Percentiles rank a stretch among this genome's conserved stretches.
phyloP scores from a whole-genome alignment of 2,329 filamentous ascomycete genomes.

The Paracorniculantispora psalliotae region DNA sequence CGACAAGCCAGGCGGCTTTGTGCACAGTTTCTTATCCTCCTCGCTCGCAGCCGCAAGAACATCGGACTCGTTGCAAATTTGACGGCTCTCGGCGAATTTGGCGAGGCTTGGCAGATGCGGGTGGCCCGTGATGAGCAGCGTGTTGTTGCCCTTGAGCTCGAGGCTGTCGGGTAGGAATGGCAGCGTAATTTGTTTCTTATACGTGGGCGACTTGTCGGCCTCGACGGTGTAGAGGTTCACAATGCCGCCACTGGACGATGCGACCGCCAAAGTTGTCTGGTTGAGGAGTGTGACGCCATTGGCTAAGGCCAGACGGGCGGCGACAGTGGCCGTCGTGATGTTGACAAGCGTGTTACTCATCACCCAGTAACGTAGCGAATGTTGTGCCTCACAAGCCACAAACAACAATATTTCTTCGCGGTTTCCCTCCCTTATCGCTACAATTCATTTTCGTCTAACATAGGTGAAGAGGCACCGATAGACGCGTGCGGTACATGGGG shows the following conservation, averaged over 20 bases:
- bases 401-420: no score
- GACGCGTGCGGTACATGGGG: no score
- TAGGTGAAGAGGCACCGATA: no score
- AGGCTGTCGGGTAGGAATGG: slow-evolving; percentile 40
- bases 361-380: no score
- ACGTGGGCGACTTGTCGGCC: background rate
- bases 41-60: slow-evolving; percentile 21
- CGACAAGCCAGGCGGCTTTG: slow-evolving; percentile 16
- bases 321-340: slow-evolving; percentile 20
- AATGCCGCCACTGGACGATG: slow-evolving; percentile 26
- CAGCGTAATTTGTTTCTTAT: slow-evolving; percentile 13
- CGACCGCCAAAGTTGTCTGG: slow-evolving; percentile 32
- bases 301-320: slow-evolving; percentile 33
- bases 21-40: slow-evolving; percentile 14
- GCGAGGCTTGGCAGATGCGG: slow-evolving; percentile 29
- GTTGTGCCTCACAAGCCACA: no score
- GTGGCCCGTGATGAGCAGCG: slow-evolving; percentile 37
- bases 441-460: no score
- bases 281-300: slow-evolving; percentile 36
- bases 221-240: slow-evolving; percentile 28
- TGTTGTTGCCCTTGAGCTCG: slow-evolving; percentile 22
- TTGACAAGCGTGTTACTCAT: no score
- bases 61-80: slow-evolving; percentile 29
- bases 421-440: no score
- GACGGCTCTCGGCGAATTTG: slow-evolving; percentile 28